Percentiles rank a stretch among this genome's conserved stretches.
These are phyloP conservation scores for Oryza punctata DNA, from an alignment of 176 grass and related monocot species.

Conservation along the genomic window DNA sequence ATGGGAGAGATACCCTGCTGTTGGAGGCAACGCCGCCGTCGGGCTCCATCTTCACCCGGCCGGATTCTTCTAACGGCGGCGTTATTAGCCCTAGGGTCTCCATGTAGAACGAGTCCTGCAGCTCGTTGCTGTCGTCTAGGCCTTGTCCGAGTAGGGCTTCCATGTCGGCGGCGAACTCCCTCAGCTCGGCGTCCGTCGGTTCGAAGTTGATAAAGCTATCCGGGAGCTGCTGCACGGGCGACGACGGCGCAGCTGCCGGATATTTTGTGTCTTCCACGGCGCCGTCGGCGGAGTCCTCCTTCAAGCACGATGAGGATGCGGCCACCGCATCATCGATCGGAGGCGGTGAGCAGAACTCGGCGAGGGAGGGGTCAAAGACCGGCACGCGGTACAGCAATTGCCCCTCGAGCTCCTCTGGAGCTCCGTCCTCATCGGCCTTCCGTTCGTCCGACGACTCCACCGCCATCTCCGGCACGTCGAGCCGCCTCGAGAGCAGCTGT, in stretches of 20 bases:
- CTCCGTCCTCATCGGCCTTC: constrained; percentile 45
- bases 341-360: constrained; percentile 65
- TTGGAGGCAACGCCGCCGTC: neutral
- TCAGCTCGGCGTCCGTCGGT: constrained; percentile 73
- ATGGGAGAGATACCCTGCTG: neutral
- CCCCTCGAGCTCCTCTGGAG: constrained; percentile 39
- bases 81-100: constrained; percentile 62
- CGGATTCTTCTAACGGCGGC: constrained; percentile 26
- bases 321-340: constrained; percentile 37
- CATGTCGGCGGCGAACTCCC: constrained; percentile 93
- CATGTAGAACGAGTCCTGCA: constrained; percentile 62
- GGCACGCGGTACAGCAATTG: constrained; percentile 74
- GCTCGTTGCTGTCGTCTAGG: constrained; percentile 42
- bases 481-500: constrained; percentile 40
- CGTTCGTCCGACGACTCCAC: constrained; percentile 53
- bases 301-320: neutral
- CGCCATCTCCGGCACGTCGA: constrained; percentile 54
- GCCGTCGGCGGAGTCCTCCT: constrained; percentile 10
- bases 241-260: neutral
- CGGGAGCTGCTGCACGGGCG: constrained; percentile 51
- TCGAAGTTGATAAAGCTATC: constrained; percentile 38
- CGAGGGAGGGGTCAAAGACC: constrained; percentile 56
- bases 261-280: constrained; percentile 20
- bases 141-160: constrained; percentile 71
- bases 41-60: constrained; percentile 48